phyloP scores from a whole-genome alignment of 257 asterid species.

The Solanum neorickii region DNA sequence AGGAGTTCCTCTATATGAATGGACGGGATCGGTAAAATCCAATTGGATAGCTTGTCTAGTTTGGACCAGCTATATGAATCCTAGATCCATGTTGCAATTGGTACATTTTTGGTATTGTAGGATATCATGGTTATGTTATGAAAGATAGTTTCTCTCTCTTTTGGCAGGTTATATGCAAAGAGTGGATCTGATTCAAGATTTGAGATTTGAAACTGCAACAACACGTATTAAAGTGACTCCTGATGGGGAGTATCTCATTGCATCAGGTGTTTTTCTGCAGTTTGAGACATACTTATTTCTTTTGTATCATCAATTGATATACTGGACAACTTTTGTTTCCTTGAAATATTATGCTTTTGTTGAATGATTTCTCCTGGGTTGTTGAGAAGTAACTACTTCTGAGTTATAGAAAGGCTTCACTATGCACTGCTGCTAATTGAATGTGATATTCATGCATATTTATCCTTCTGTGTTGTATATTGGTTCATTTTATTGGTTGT shows the following conservation, averaged over 20 bases:
- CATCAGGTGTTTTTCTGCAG: constrained; percentile 43
- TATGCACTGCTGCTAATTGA: not conserved
- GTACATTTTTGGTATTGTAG: not conserved
- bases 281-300: not conserved
- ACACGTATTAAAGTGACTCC: constrained; percentile 74
- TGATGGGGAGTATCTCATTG: constrained; percentile 81
- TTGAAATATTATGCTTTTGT: not conserved
- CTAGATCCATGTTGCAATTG: not conserved
- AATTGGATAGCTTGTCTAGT: not conserved
- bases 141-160: not conserved
- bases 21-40: not conserved
- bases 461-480: not conserved
- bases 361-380: not conserved
- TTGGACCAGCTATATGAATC: not conserved
- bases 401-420: not conserved
- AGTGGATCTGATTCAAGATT: constrained; percentile 77
- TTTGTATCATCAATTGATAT: not conserved
- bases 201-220: constrained; percentile 84
- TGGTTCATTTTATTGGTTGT: not conserved
- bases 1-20: not conserved
- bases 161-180: constrained; percentile 63
- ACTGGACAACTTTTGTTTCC: not conserved
- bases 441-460: not conserved
- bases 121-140: not conserved
- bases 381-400: not conserved